phyloP scores from a whole-genome alignment of 768 basidiomycete species.

The Russula emetica region DNA sequence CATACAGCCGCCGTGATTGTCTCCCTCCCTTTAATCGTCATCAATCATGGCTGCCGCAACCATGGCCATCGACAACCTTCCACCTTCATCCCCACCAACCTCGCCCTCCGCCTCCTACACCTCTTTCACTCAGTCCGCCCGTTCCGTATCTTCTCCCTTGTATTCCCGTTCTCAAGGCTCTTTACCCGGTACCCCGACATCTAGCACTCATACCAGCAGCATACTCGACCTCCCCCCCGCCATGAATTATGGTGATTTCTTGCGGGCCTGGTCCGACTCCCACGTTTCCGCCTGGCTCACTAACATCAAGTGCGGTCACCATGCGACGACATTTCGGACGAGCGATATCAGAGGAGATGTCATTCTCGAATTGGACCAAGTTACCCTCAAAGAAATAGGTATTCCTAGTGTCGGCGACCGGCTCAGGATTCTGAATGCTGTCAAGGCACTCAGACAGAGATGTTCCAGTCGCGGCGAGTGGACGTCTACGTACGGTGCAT shows the following conservation, averaged over 20 bases:
- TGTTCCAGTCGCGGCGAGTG: constrained; percentile 35
- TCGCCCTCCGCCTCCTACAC: constrained; percentile 39
- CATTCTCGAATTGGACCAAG: constrained; percentile 85
- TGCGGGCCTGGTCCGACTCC: constrained; percentile 66
- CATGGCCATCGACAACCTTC: constrained; percentile 37
- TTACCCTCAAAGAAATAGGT: constrained; percentile 85
- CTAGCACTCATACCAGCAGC: constrained; percentile 28
- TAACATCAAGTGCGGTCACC: constrained; percentile 68
- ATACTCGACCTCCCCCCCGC: constrained; percentile 57
- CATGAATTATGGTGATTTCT: constrained; percentile 55
- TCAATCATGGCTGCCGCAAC: constrained; percentile 28
- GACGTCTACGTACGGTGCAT: constrained; percentile 1
- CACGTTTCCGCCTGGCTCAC: constrained; percentile 76
- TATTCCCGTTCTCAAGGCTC: constrained; percentile 41
- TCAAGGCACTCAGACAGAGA: constrained; percentile 69
- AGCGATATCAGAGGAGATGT: constrained; percentile 94
- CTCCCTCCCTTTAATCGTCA: background rate
- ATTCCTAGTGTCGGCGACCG: constrained; percentile 88
- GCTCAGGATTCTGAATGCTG: constrained; percentile 78
- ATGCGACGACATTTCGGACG: constrained; percentile 63
- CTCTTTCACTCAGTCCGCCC: constrained; percentile 35
- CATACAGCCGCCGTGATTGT: background rate
- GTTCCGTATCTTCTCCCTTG: constrained; percentile 36
- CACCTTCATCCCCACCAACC: constrained; percentile 37
- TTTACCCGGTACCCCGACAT: constrained; percentile 43